Conservation (phyloP, 73 alveolate species). For the Breviolum minutum region DNA sequence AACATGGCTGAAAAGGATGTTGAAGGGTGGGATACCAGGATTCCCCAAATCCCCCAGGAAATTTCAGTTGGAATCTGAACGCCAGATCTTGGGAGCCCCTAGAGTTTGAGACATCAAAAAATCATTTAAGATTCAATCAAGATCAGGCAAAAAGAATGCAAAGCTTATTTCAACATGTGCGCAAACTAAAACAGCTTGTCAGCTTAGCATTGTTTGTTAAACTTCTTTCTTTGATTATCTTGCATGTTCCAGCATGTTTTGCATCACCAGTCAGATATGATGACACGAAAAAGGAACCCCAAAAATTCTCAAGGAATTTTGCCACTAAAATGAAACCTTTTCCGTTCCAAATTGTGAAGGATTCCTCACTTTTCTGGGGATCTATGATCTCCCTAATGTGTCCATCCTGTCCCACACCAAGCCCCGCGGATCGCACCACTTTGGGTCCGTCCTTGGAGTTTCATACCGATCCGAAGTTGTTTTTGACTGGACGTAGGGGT, state of each 20-base stretch:
- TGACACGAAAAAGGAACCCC: no score
- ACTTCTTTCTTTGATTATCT: no score
- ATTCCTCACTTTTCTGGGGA: neutral
- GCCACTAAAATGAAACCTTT: neutral
- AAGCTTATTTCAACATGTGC: no score
- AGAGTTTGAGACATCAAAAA: neutral
- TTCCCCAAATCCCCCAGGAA: neutral
- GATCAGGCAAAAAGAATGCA: neutral
- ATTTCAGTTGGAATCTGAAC: neutral
- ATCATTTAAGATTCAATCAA: neutral
- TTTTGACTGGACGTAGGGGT: neutral
- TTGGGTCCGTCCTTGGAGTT: conserved; percentile 2
- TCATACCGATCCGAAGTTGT: neutral
- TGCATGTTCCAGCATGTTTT: no score
- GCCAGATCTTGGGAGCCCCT: neutral
- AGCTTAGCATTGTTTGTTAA: no score
- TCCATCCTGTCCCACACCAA: neutral
- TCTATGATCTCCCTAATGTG: no score
- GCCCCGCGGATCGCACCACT: neutral
- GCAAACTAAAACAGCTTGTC: no score
- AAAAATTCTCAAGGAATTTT: no score
- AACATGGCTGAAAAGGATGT: neutral
- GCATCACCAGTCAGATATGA: no score
- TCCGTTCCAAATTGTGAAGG: neutral
- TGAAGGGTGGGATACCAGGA: no score